Evolutionary conservation across 2,329 filamentous ascomycete species (phyloP).

Genomic region (Tolypocladium guangdongense): DNA sequence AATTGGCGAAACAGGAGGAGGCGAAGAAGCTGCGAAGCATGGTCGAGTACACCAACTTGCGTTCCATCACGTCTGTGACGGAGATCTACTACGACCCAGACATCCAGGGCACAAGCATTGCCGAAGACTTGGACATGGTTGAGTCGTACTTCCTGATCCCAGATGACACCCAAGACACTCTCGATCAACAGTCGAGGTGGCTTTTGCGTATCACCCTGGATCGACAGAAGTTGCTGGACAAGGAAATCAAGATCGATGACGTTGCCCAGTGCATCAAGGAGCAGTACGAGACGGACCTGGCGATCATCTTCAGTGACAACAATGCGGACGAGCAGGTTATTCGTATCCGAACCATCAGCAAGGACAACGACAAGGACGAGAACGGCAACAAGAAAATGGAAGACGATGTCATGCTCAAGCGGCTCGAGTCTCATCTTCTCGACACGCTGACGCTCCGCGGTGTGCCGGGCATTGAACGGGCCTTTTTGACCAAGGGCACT

Average conservation of each 20-base stretch:
- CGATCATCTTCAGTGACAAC: slow-evolving; percentile 94
- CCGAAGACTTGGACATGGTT: slow-evolving; percentile 84
- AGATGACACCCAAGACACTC: slow-evolving; percentile 53
- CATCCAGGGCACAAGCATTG: slow-evolving; percentile 73
- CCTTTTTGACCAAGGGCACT: slow-evolving; percentile 79
- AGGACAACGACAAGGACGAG: slow-evolving; percentile 62
- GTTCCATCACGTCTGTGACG: slow-evolving; percentile 80
- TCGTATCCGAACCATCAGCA: slow-evolving; percentile 71
- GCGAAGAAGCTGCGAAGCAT: slow-evolving; percentile 79
- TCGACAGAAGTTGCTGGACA: slow-evolving; percentile 90
- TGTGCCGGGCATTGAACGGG: slow-evolving; percentile 77
- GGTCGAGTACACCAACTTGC: slow-evolving; percentile 89
- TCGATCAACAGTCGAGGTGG: slow-evolving; percentile 83
- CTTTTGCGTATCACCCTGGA: slow-evolving; percentile 86
- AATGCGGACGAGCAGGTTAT: slow-evolving; percentile 94
- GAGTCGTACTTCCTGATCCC: slow-evolving; percentile 95
- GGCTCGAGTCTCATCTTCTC: slow-evolving; percentile 81
- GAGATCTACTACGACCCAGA: slow-evolving; percentile 98
- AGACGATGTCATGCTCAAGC: slow-evolving; percentile 87
- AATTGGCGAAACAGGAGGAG: slow-evolving; percentile 58
- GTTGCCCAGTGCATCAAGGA: slow-evolving; percentile 85
- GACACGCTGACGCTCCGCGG: slow-evolving; percentile 87
- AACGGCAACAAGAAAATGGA: slow-evolving; percentile 52
- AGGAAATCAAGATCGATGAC: slow-evolving; percentile 81
- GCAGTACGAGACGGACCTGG: slow-evolving; percentile 73